Evolutionary conservation across 306 rosid genomes (phyloP).

Genomic region (Oemleria cerasiformis): DNA sequence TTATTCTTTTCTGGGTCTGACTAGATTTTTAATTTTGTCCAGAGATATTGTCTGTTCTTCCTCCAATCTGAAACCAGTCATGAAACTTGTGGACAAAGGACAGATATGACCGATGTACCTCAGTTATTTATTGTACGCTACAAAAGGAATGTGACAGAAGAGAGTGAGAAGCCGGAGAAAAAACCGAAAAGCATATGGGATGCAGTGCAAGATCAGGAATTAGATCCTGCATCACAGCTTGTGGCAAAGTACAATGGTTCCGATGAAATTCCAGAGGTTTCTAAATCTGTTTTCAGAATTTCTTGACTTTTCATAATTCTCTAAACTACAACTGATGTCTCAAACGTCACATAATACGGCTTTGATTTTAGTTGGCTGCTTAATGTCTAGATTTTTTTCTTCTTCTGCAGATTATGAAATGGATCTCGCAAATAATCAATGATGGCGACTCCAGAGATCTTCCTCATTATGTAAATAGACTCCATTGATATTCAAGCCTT

Average conservation of each 20-base stretch:
- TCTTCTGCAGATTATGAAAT: conserved; percentile 53
- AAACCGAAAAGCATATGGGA: conserved; percentile 42
- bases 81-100: conserved; percentile 78
- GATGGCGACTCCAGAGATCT: conserved; percentile 90
- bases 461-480: conserved; percentile 69
- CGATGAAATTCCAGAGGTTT: conserved; percentile 62
- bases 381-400: not conserved
- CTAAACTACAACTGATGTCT: not conserved
- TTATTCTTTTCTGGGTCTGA: not conserved
- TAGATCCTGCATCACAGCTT: conserved; percentile 79
- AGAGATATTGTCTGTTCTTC: conserved; percentile 83
- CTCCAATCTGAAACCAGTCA: conserved; percentile 60
- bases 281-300: conserved; percentile 3
- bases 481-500: not conserved
- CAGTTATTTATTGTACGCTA: conserved; percentile 68
- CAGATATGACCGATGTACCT: conserved; percentile 58
- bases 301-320: conserved; percentile 1
- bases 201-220: conserved; percentile 41
- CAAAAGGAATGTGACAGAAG: conserved; percentile 59
- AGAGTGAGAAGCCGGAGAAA: conserved; percentile 37
- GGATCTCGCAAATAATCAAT: conserved; percentile 70
- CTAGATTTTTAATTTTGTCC: conserved; percentile 20
- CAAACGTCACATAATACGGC: not conserved
- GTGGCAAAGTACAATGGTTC: conserved; percentile 87
- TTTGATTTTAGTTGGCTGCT: not conserved